Evolutionary conservation across 2,329 filamentous ascomycete genomes (phyloP), one percentile per base, ranked within the genome.

Genomic region (Aspergillus unguis): DNA sequence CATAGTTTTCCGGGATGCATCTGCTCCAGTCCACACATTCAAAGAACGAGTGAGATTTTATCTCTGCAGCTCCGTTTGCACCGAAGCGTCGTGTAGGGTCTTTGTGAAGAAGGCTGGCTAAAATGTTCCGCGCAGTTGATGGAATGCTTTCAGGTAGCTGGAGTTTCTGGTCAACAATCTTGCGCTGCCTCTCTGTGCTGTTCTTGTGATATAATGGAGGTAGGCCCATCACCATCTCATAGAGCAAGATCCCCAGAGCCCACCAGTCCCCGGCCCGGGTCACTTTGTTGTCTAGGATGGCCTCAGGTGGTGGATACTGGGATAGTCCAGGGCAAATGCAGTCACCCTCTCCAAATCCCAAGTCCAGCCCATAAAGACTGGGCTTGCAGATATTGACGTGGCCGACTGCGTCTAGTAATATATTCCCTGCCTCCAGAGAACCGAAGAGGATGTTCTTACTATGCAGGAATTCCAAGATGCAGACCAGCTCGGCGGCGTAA

Each of bases 31-130:
- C 41, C 48, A 52, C 6, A 27, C 11, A n/a, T 8, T 55, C 17
- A 28, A 55, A 52, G 33, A 55, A 52, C 10, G 44, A 48, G 37
- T 55, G 53, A 10, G 53, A 27, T 41, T 55, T 55, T 23, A 55
- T 33, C 26, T 55, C 48, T 2, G 49, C 31, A 33, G 42, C 43
- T 35, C 49, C 49, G 33, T 55, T 44, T 25, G 40, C 49, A 28
- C 53, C 53, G 45, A 48, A 40, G 48, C 53, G 48, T 44, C n/a
- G 5, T 9, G 27, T 31, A 11, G 33, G 40, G 33, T 48, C 44
- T 52, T 52, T 55, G 29, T 52, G 35, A 25, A 55, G 38, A 17
- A 55, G 48, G 8, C 38, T 48, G 17, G 40, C 38, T 33, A 55
- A 32, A 31, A 43, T 7, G n/a, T 43, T 26, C 27, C 27, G n/a